Evolutionary conservation across 1,139 yeast genomes (phyloP).

Genomic region (Nakaseomyces delphensis): DNA sequence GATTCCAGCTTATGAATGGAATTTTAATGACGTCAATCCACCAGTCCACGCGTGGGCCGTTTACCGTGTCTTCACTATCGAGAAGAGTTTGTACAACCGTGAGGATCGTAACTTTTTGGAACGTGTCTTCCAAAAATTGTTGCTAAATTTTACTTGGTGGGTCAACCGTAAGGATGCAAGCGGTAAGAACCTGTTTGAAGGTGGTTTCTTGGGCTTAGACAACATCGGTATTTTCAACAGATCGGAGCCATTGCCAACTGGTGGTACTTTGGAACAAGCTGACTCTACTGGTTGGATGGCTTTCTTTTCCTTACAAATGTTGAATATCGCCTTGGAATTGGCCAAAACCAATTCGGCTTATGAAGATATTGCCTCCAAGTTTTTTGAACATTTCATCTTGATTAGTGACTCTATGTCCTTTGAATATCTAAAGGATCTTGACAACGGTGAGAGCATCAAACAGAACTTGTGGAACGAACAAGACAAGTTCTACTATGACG

Average conservation of each 20-base stretch:
- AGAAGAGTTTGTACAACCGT: constrained; percentile 71
- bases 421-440: constrained; percentile 27
- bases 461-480: constrained; percentile 81
- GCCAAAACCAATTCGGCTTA: constrained; percentile 77
- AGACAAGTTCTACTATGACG: constrained; percentile 83
- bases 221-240: constrained; percentile 89
- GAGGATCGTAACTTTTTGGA: constrained; percentile 80
- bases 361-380: constrained; percentile 88
- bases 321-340: constrained; percentile 81
- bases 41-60: constrained; percentile 97
- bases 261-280: constrained; percentile 83
- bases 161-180: constrained; percentile 81
- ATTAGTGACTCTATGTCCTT: constrained; percentile 93
- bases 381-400: constrained; percentile 82
- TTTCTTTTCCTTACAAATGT: constrained; percentile 79
- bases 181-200: constrained; percentile 85
- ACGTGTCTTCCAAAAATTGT: constrained; percentile 78
- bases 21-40: constrained; percentile 86
- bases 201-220: constrained; percentile 88
- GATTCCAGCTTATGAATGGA: constrained; percentile 95
- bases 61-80: constrained; percentile 77
- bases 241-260: constrained; percentile 88
- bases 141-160: constrained; percentile 95
- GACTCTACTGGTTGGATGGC: constrained; percentile 99
- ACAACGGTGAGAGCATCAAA: constrained; percentile 36